Evolutionary conservation across 2,329 filamentous ascomycete species (phyloP), one percentile per base, ranked within the genome.

Genomic region (Anthostomella pinea): DNA sequence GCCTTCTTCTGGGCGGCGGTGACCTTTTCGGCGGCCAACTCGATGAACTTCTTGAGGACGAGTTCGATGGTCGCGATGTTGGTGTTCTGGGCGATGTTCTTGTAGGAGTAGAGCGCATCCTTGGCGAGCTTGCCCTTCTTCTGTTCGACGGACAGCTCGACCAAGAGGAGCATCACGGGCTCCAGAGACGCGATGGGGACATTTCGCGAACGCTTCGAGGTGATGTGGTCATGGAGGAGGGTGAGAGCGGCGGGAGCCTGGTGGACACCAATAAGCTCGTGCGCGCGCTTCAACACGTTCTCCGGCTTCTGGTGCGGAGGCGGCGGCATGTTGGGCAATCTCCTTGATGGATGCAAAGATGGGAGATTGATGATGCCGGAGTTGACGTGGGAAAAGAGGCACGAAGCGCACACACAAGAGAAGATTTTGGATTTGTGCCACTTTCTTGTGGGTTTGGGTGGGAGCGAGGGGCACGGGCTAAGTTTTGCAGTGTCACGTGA

Each of bases 11-110:
- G 93, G 47, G 93, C 93, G 56, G 89, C 87, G 51, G 88, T 93
- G 57, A 98, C 93, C 74, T 97, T 98, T 54, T 87, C 79, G 64
- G 95, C 91, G 54, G 93, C 91, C 51, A 97, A 79, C 68, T 97
- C 88, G 70, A 98, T 96, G 70, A 98, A 98, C 65, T 85, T 90
- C 71, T 95, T 95, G 57, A 98, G 79, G 51, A 98, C 93, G 54
- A 95, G 74, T 83, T 97, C 93, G 64, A 98, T 98, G 45, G 93
- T 98, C 56, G 81, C 89, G 52, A 98, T 89, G 63, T 97, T 97
- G 55, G 91, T 95, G 72, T 98, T 98, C 68, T 98, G 93, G 38
- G 90, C 91, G 53, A 96, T 97, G 68, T 98, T 98, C 78, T 98
- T 98, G 79, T 98, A 98, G 67, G 96, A 93, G 67, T 97, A 98